Percentiles rank a stretch among this genome's conserved stretches.
These are phyloP conservation scores for Vanrija sp. DNA, from an alignment of 1,284 basidiomycete species.

Conservation along the genomic window DNA sequence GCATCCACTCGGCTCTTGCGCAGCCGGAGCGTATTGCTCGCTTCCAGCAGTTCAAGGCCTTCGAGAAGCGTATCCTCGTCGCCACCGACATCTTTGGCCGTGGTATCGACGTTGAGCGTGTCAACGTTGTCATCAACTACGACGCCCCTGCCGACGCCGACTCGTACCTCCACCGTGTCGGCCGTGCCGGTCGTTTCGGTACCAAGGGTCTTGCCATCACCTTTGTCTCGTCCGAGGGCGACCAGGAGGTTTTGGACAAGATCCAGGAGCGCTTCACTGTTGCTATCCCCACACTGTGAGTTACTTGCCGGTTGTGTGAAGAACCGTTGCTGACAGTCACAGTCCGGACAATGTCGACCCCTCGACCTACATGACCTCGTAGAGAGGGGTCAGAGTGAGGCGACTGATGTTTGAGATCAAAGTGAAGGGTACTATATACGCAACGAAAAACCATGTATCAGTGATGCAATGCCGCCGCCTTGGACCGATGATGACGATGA, in stretches of 20 bases:
- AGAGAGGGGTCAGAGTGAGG: neutral
- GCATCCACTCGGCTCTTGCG: slow-evolving; percentile 88
- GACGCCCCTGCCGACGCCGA: slow-evolving; percentile 96
- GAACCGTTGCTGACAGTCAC: no score
- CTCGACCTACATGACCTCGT: slow-evolving; percentile 46
- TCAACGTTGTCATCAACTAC: slow-evolving; percentile 94
- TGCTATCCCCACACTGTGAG: slow-evolving; percentile 44
- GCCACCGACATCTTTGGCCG: slow-evolving; percentile 97
- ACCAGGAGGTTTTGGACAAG: slow-evolving; percentile 78
- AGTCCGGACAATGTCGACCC: slow-evolving; percentile 45
- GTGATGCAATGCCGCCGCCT: neutral
- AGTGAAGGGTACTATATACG: no score
- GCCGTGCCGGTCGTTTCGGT: slow-evolving; percentile 98
- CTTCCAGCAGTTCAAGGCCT: slow-evolving; percentile 99
- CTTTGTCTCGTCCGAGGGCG: slow-evolving; percentile 86
- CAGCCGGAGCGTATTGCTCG: slow-evolving; percentile 96
- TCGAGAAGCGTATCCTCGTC: slow-evolving; percentile 98
- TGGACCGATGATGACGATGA: no score
- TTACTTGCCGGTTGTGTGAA: no score
- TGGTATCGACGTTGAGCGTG: slow-evolving; percentile 95
- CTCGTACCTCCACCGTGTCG: slow-evolving; percentile 97
- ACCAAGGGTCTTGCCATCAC: slow-evolving; percentile 99
- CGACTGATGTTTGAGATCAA: no score
- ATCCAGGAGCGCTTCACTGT: slow-evolving; percentile 51
- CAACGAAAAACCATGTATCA: no score